These are phyloP conservation scores for Cylindrotheca closterium DNA, from an alignment of 108 stramenopile species.

Conservation along the genomic window DNA sequence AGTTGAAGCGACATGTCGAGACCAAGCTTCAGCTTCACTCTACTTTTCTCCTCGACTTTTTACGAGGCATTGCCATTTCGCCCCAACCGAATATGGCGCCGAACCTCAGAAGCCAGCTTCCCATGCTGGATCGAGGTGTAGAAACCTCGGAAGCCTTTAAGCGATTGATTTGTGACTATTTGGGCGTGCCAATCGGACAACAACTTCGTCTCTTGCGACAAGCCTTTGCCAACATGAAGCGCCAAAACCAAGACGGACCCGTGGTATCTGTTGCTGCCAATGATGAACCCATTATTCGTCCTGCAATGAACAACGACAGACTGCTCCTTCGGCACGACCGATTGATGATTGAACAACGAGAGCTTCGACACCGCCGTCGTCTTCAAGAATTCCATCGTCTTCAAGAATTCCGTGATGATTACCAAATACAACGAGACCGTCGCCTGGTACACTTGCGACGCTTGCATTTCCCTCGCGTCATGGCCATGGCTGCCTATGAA, in stretches of 20 bases:
- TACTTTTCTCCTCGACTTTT: conserved; percentile 26
- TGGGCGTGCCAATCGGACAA: conserved; percentile 28
- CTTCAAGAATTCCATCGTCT: no score
- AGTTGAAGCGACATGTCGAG: conserved; percentile 13
- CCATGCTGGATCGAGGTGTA: conserved; percentile 34
- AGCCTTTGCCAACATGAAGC: conserved; percentile 11
- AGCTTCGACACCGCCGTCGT: not conserved
- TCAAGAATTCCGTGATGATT: no score
- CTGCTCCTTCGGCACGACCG: not conserved
- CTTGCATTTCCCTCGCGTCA: no score
- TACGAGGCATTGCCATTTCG: conserved; percentile 35
- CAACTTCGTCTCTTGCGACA: conserved; percentile 21
- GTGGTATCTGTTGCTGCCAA: not conserved
- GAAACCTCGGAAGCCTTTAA: conserved; percentile 45
- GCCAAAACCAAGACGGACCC: not conserved
- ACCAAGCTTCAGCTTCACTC: conserved; percentile 16
- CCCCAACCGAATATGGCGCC: not conserved
- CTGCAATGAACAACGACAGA: not conserved
- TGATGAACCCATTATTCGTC: not conserved
- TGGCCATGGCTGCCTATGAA: no score
- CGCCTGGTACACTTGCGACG: no score
- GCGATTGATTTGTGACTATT: conserved; percentile 31
- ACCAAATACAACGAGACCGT: no score
- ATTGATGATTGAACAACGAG: not conserved
- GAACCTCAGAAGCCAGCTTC: conserved; percentile 7